Evolutionary conservation across 768 basidiomycete species (phyloP).

Genomic region (Hygrophoropsis aurantiaca): DNA sequence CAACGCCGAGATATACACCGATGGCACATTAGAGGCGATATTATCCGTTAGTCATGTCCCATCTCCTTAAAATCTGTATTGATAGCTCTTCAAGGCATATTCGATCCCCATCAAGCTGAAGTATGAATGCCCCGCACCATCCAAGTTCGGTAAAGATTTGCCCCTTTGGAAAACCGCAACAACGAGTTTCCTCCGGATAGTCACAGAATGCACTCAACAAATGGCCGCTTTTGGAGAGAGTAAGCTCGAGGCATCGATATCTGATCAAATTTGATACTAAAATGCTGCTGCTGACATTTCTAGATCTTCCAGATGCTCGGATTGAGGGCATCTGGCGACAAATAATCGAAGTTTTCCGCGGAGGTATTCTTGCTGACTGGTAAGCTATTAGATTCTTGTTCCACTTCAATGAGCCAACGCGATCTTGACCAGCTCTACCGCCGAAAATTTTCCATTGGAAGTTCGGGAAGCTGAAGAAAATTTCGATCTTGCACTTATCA

Average conservation of each 20-base stretch:
- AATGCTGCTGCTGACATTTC: background rate
- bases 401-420: background rate
- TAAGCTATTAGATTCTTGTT: slow-evolving; percentile 34
- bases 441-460: slow-evolving; percentile 57
- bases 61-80: background rate
- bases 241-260: slow-evolving; percentile 24
- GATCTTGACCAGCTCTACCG: slow-evolving; percentile 45
- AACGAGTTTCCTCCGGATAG: slow-evolving; percentile 67
- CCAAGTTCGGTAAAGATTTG: slow-evolving; percentile 81
- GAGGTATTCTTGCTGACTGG: slow-evolving; percentile 86
- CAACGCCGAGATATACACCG: slow-evolving; percentile 60
- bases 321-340: slow-evolving; percentile 86
- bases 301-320: slow-evolving; percentile 60
- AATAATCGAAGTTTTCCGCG: slow-evolving; percentile 76
- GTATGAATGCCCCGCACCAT: slow-evolving; percentile 90
- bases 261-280: background rate
- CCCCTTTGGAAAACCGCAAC: slow-evolving; percentile 98
- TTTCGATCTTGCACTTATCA: slow-evolving; percentile 81
- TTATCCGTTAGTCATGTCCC: slow-evolving; percentile 56
- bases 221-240: slow-evolving; percentile 52
- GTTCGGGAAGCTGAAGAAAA: slow-evolving; percentile 78
- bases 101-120: slow-evolving; percentile 91
- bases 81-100: slow-evolving; percentile 56
- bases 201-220: slow-evolving; percentile 61
- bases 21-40: slow-evolving; percentile 84